A percentile compares a stretch with the other conserved stretches of the same genome.
Conservation (phyloP, 1,284 basidiomycete species). For the Pisolithus thermaeus region DNA sequence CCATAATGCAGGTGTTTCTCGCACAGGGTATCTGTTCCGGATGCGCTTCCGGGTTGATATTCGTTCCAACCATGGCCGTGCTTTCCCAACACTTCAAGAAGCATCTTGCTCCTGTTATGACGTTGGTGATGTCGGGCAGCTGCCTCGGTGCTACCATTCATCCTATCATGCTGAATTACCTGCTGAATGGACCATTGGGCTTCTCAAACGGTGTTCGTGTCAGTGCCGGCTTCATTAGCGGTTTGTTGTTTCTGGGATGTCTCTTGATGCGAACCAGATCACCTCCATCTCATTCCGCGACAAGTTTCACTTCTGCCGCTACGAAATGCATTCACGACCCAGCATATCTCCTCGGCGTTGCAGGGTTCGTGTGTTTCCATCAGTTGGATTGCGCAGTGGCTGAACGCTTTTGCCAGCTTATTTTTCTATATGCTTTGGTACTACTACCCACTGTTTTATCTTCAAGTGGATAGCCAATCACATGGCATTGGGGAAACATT, state of each 20-base stretch:
- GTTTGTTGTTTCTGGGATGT: conserved; percentile 21
- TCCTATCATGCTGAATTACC: conserved; percentile 38
- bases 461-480: conserved; percentile 1
- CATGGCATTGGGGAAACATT: background rate
- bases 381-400: no score
- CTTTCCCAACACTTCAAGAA: conserved; percentile 30
- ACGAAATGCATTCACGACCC: conserved; percentile 14
- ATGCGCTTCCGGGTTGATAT: conserved; percentile 26
- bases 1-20: conserved; percentile 25
- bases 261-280: conserved; percentile 22
- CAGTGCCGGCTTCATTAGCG: conserved; percentile 26
- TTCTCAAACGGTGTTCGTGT: conserved; percentile 26
- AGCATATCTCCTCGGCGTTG: conserved; percentile 3
- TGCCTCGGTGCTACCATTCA: conserved; percentile 29
- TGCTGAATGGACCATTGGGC: conserved; percentile 26
- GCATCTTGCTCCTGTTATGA: conserved; percentile 31
- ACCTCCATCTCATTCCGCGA: no score
- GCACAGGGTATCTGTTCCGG: conserved; percentile 30
- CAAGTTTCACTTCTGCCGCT: background rate
- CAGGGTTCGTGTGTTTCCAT: no score
- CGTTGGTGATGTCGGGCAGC: conserved; percentile 28
- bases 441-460: conserved; percentile 1
- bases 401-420: no score
- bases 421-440: background rate
- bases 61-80: conserved; percentile 27